Percentiles rank a stretch among this genome's conserved stretches.
Conservation (phyloP, 306 rosid species). For the Vigna angularis region DNA sequence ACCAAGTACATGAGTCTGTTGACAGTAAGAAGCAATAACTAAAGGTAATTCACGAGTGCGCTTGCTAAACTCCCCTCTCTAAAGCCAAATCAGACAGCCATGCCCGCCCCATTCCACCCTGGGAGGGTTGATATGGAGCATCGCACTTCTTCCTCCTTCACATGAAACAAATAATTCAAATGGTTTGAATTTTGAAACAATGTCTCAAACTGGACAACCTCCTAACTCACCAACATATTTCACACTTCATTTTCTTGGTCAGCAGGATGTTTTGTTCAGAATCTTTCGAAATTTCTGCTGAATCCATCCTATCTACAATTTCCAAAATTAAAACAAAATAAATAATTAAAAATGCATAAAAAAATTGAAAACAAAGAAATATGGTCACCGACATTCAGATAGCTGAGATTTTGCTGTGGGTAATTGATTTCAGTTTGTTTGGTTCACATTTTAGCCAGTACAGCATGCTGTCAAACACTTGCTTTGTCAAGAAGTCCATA, state of each 20-base stretch:
- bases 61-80: no score
- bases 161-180: background rate
- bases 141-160: no score
- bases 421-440: constrained; percentile 33
- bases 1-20: no score
- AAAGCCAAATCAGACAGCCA: no score
- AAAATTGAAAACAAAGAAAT: background rate
- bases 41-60: no score
- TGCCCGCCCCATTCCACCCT: no score
- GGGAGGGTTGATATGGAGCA: no score
- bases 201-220: background rate
- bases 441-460: constrained; percentile 9
- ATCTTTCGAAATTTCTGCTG: constrained; percentile 42
- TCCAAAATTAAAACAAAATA: background rate
- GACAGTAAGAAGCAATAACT: no score
- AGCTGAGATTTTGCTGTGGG: constrained; percentile 51
- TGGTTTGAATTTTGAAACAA: background rate
- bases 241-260: constrained; percentile 49
- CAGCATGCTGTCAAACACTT: background rate
- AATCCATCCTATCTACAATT: constrained; percentile 50
- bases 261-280: constrained; percentile 47
- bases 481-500: constrained; percentile 48
- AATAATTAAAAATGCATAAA: constrained; percentile 2
- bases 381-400: constrained; percentile 48
- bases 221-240: constrained; percentile 57